Conservation (phyloP, 441 rosid species). For the Populus tomentosa region DNA sequence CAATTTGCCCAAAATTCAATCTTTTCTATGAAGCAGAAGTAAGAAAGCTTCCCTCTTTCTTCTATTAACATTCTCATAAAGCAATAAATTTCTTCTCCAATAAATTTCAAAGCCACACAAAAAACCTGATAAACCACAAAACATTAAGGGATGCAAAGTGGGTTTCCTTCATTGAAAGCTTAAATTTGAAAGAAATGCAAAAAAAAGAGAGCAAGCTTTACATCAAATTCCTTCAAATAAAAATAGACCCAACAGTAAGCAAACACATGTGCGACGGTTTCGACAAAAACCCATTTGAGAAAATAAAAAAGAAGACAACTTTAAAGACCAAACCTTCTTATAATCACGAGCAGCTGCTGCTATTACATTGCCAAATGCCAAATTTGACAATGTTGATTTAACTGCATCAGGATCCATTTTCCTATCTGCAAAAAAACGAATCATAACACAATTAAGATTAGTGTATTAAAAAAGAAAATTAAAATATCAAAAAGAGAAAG, state of each 20-base stretch:
- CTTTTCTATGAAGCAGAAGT: not conserved
- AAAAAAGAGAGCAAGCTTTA: not conserved
- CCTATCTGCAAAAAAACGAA: not conserved
- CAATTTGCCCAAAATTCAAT: not conserved
- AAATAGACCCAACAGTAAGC: not conserved
- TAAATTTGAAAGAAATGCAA: not conserved
- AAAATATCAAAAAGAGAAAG: not conserved
- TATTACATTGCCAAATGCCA: constrained; percentile 89
- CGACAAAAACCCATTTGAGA: not conserved
- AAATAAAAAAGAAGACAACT: not conserved
- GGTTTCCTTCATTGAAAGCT: not conserved
- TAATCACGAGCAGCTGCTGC: constrained; percentile 97
- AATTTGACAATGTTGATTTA: constrained; percentile 74
- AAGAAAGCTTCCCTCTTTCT: not conserved
- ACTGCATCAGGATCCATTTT: constrained; percentile 86
- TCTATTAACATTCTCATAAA: not conserved
- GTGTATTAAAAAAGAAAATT: not conserved
- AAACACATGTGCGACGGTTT: not conserved
- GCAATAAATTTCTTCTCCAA: not conserved
- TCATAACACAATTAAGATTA: not conserved
- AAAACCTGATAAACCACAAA: not conserved
- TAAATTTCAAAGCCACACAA: not conserved
- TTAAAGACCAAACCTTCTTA: constrained; percentile 51
- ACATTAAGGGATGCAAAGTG: not conserved
- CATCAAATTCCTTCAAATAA: not conserved